These are phyloP conservation scores for Chamaecyparis obtusa DNA, from an alignment of 75 land plant genomes.

Conservation along the genomic window DNA sequence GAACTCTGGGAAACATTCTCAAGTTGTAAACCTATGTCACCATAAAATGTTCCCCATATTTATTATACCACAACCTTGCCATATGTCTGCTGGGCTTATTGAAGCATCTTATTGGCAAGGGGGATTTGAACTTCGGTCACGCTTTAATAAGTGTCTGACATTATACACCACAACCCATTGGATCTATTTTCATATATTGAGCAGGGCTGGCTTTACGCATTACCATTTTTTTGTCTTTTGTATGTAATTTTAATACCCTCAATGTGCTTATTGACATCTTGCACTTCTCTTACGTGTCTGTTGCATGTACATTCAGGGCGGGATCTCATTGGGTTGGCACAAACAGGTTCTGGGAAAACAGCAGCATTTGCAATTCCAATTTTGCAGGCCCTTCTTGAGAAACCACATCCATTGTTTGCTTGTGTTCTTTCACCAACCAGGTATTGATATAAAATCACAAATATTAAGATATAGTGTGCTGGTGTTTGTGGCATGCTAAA, in stretches of 20 bases:
- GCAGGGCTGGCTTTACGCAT: background rate
- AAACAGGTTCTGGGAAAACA: slow-evolving; percentile 96
- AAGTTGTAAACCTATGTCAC: too few species aligned
- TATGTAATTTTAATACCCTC: background rate
- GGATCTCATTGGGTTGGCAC: slow-evolving; percentile 91
- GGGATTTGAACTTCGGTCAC: too few species aligned
- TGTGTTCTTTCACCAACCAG: slow-evolving; percentile 90
- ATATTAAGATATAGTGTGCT: background rate
- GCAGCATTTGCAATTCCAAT: slow-evolving; percentile 97
- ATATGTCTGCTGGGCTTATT: too few species aligned
- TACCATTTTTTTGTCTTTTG: background rate
- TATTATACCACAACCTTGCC: too few species aligned
- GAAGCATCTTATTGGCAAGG: too few species aligned
- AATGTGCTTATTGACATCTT: background rate
- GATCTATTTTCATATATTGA: background rate
- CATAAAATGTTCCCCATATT: background rate
- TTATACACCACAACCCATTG: background rate
- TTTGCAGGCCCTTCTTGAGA: slow-evolving; percentile 71
- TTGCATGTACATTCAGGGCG: slow-evolving; percentile 45
- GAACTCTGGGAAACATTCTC: too few species aligned
- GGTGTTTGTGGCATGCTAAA: background rate
- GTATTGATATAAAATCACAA: slow-evolving; percentile 20
- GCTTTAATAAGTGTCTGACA: background rate
- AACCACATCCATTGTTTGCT: slow-evolving; percentile 79
- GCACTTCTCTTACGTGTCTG: background rate